Percentiles rank a stretch among this genome's conserved stretches.
Conservation (phyloP, 257 asterid species). For the Nicotiana otophora region DNA sequence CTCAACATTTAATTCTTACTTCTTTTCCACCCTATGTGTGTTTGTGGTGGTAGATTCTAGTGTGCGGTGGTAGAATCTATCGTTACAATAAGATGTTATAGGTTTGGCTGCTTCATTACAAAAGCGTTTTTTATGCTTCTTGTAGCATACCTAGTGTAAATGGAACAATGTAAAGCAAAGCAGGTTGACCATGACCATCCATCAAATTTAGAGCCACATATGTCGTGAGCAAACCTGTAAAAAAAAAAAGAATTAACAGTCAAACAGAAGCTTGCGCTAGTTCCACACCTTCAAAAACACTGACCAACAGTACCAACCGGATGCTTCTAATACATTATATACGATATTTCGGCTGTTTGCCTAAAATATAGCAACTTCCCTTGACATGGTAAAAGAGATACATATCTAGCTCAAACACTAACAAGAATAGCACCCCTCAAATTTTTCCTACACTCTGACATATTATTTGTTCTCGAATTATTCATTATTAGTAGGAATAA, state of each 20-base stretch:
- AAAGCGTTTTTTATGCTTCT: neutral
- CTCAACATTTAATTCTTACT: neutral
- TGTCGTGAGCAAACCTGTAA: constrained; percentile 77
- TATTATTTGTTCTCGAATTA: neutral
- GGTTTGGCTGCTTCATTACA: neutral
- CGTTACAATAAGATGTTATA: neutral
- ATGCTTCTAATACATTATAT: neutral
- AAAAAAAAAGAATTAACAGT: neutral
- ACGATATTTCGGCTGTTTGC: neutral
- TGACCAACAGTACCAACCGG: neutral
- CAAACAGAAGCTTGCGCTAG: neutral
- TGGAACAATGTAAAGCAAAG: constrained; percentile 97
- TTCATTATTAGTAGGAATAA: neutral
- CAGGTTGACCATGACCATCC: constrained; percentile 99
- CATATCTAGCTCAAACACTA: neutral
- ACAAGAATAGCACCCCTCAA: neutral
- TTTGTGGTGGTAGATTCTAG: constrained; percentile 1
- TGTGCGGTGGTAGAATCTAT: neutral
- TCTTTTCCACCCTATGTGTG: constrained; percentile 3
- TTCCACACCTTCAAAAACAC: neutral
- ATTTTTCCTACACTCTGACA: neutral
- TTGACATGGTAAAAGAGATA: neutral
- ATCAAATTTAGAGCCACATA: constrained; percentile 89
- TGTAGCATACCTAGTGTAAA: constrained; percentile 69
- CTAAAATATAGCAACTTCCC: neutral